Evolutionary conservation across 805 yeast species (phyloP).

Genomic region (Candida cerambycidarum): DNA sequence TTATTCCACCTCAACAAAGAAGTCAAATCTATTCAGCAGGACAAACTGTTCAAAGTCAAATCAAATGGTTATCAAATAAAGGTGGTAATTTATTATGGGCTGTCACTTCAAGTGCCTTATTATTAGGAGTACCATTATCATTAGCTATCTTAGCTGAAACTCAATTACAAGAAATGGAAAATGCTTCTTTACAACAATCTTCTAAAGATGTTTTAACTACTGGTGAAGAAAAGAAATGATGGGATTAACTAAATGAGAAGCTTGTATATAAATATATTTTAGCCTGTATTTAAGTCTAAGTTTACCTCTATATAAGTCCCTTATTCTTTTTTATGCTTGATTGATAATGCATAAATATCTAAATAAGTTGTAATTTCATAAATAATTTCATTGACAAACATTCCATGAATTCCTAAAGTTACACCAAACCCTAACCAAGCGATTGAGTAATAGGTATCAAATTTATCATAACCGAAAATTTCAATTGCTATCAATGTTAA

Average conservation of each 20-base stretch:
- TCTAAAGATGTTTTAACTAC: slow-evolving; percentile 74
- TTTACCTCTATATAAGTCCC: background rate
- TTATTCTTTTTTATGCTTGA: slow-evolving; percentile 68
- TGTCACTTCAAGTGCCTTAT: slow-evolving; percentile 74
- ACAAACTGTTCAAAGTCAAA: slow-evolving; percentile 21
- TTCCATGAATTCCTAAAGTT: slow-evolving; percentile 64
- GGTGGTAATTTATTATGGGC: slow-evolving; percentile 85
- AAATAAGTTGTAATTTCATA: slow-evolving; percentile 75
- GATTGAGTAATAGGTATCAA: slow-evolving; percentile 47
- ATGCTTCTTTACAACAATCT: slow-evolving; percentile 76
- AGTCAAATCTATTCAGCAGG: slow-evolving; percentile 38
- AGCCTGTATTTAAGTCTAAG: slow-evolving; percentile 1
- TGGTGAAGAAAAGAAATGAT: slow-evolving; percentile 50
- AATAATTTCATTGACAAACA: slow-evolving; percentile 75
- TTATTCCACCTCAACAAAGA: slow-evolving; percentile 87
- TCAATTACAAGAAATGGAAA: slow-evolving; percentile 92
- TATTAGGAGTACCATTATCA: slow-evolving; percentile 91
- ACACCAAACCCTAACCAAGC: slow-evolving; percentile 68
- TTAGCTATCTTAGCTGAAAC: slow-evolving; percentile 89
- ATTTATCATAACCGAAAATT: slow-evolving; percentile 39
- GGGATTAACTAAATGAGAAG: background rate
- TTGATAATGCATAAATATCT: slow-evolving; percentile 82
- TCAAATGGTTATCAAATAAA: slow-evolving; percentile 50
- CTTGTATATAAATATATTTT: slow-evolving; percentile 16
- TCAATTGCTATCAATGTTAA: slow-evolving; percentile 33